These are phyloP conservation scores for Zymoseptoria brevis DNA, from an alignment of 2,329 filamentous ascomycete genomes.

Conservation along the genomic window DNA sequence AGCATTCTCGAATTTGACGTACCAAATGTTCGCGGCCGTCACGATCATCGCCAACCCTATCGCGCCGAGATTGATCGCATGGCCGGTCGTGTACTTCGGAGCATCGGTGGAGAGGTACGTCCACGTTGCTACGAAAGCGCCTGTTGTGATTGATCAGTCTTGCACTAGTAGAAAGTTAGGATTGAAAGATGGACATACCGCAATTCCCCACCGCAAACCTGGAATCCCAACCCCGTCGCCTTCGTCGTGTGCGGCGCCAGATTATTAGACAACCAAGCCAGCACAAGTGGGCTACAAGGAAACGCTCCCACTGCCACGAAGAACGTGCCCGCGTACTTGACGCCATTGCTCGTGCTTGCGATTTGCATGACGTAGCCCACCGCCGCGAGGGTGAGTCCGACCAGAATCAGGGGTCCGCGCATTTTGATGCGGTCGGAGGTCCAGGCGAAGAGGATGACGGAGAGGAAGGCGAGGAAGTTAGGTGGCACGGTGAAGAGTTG, in stretches of 20 bases:
- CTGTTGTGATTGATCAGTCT: neutral
- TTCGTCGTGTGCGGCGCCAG: conserved; percentile 38
- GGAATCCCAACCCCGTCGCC: conserved; percentile 36
- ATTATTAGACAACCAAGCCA: conserved; percentile 39
- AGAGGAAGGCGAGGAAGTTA: conserved; percentile 29
- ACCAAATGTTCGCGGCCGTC: conserved; percentile 30
- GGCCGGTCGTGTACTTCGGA: conserved; percentile 34
- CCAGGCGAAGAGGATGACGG: conserved; percentile 20
- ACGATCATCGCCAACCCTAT: conserved; percentile 32
- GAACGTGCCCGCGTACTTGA: conserved; percentile 36
- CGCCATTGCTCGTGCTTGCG: conserved; percentile 22
- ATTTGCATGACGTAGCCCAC: conserved; percentile 36
- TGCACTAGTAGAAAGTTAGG: no score
- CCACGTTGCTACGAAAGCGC: conserved; percentile 40
- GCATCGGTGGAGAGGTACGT: conserved; percentile 38
- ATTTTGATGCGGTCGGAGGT: conserved; percentile 27
- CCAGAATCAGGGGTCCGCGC: conserved; percentile 28
- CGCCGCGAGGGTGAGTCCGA: conserved; percentile 24
- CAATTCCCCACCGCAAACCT: conserved; percentile 37
- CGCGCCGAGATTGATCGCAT: conserved; percentile 36
- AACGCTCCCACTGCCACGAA: conserved; percentile 30
- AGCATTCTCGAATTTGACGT: conserved; percentile 37
- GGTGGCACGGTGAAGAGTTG: conserved; percentile 35
- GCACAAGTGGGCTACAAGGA: conserved; percentile 27
- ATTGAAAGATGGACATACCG: no score